These are phyloP conservation scores for Eucalyptus decipiens DNA, from an alignment of 345 rosid genomes.

Conservation along the genomic window DNA sequence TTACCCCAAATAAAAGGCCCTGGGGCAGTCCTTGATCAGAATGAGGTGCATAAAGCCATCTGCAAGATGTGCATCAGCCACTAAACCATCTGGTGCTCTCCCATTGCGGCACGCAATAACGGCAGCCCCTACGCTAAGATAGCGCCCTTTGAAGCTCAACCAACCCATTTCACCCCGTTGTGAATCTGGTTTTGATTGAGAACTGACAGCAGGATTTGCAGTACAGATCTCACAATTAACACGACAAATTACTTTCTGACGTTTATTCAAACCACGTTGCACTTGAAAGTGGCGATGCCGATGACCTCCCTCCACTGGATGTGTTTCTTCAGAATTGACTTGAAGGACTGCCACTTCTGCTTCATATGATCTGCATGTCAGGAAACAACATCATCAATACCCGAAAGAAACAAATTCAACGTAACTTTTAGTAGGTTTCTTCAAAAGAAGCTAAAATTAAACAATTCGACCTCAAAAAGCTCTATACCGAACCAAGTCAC, in stretches of 20 bases:
- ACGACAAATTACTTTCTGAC: constrained; percentile 57
- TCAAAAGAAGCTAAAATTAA: neutral
- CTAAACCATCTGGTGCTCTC: constrained; percentile 93
- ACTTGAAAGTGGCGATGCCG: constrained; percentile 13
- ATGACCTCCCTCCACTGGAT: constrained; percentile 11
- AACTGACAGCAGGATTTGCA: constrained; percentile 7
- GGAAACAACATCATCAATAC: neutral
- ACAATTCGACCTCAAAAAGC: neutral
- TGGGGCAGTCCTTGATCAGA: constrained; percentile 78
- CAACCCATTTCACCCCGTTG: constrained; percentile 36
- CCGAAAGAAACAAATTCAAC: neutral
- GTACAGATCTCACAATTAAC: constrained; percentile 56
- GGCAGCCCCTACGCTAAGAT: constrained; percentile 87
- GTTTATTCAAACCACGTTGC: constrained; percentile 20
- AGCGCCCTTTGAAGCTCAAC: constrained; percentile 55
- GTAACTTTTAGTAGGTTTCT: neutral
- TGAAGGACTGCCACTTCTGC: constrained; percentile 75
- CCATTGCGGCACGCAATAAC: constrained; percentile 82
- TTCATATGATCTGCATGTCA: constrained; percentile 55
- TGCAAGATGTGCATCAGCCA: constrained; percentile 90
- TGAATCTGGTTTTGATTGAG: neutral
- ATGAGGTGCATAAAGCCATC: constrained; percentile 93
- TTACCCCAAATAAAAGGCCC: constrained; percentile 78
- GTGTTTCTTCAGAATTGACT: constrained; percentile 33
- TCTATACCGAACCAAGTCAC: neutral